Evolutionary conservation across 1,139 yeast genomes (phyloP), one percentile per base, ranked within the genome.

Genomic region (Yamadazyma sp.): DNA sequence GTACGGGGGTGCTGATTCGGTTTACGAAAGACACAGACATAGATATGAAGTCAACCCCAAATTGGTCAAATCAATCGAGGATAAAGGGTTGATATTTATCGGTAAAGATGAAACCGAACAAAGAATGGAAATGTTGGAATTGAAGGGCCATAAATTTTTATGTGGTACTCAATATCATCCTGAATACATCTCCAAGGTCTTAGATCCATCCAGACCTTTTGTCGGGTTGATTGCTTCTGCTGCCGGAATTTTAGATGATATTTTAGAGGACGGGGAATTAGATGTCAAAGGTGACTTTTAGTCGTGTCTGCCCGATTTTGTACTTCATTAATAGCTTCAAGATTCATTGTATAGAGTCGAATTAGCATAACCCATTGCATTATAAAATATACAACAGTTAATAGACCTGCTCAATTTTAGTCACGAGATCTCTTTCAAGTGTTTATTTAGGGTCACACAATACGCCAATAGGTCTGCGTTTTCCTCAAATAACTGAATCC

Each of bases 81-180:
- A 63, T 4, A 71, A 83, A 39, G 98, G 98, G 11, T 75, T 94
- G 61, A 72, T 74, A 51, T 92, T 90, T 62, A 90, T 94, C 47
- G 98, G 97, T 58, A 87, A 83, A 64, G 98, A 92, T 64, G 97
- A 90, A 59, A 64, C 80, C 36, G 88, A 84, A 48, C 78, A 80
- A 55, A 84, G 98, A 71, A 92, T 94, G 96, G 98, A 92, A 69
- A 82, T 89, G 44, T 75, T 88, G 44, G 98, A 92, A 67, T 71
- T 89, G 53, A 63, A 69, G 48, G 75, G 67, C 50, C 97, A 90
- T 63, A 95, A 94, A 57, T 92, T 83, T 70, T 90, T 70, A 59
- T 95, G 89, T 54, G 99, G 94, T 50, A 87, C 97, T 31, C 99
- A 92, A 71, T 92, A 90, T 70, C 99, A 92, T 61, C 99, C 99